Evolutionary conservation across 1,284 basidiomycete genomes (phyloP), one percentile per base, ranked within the genome.

Genomic region (Schizophyllum commune): DNA sequence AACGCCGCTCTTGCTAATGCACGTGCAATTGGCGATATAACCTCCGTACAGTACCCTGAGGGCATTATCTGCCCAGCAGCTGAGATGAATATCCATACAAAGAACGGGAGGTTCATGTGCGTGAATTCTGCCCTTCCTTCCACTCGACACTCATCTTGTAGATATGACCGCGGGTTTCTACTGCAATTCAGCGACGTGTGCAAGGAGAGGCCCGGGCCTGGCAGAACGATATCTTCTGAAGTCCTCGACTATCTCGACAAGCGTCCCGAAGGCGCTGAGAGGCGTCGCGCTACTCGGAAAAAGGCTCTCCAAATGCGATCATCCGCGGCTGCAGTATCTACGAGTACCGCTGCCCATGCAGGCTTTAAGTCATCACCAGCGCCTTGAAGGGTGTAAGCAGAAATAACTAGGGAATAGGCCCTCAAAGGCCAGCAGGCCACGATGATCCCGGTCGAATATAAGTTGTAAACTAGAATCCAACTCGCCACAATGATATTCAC

Each of bases 121-220:
- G 70, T 68, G 19, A 52, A 61, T 62, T 58, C 32, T 27, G 51
- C 15, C 55, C 5, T 5, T 32, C 47, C 4, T 57, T n/a, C 15
- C 34, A 56, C 27, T 32, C 22, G 9, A 32, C 52, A 32, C 22
- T 56, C 34, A 11, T 32, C 17, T 21, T 27, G 4, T 59, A 92
- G 96, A 68, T 99, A 99, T 74, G 95, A 98, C 75, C 94, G 96
- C 57, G 94, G 96, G 54, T 99, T 99, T 85, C 82, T 99, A 33
- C 77, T 99, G 65, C 97, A 99, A 72, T 99, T 99, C 79, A 97
- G 98, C 94, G 79, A 79, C 52, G 79, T 97, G 61, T 99, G 95
- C 81, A 92, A 89, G 74, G 96, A 98, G 75, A 96, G 95, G 76
- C 96, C 97, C 0, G 91, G 90, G n/a, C n/a, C n/a, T n/a, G n/a